Base-by-base conservation (phyloP, 208 protist genomes). In the Leishmania amazonensis region DNA sequence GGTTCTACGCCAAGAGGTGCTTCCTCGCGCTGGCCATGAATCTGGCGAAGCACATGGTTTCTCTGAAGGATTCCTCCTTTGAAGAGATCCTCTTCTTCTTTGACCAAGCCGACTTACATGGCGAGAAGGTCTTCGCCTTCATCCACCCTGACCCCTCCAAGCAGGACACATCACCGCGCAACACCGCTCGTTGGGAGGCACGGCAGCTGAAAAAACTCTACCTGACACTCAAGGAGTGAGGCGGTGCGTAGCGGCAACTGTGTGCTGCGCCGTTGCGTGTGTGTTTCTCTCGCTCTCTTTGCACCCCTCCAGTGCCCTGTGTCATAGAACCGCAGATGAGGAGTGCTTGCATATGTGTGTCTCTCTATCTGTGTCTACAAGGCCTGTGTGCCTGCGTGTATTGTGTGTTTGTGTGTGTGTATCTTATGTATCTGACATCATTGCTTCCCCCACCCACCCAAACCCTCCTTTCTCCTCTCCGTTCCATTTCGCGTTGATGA, bases 11-110 rank as follows among this genome's bases (percentile, higher is more conserved):
- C 8, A 99, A 99, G 89, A 91, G 97, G 28, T 99, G 98, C 81
- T 99, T 99, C 74, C 82, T 99, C 0, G 93, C 97, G 3, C 90
- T 99, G 40, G 89, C 94, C 4, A 99, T 99, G 93, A 93, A 94
- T 78, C 87, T 99, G n/a, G 97, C 98, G n/a, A 99, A 99, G 91
- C 98, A 99, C 86, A 99, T 99, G 98, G 96, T 99, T 19, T 93
- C 97, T 2, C 79, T 99, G 21, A 98, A 98, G 81, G 98, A 99
- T 85, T 85, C 83, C 4, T 97, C 96, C 13, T 96, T 98, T 76
- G 87, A 95, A 21, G 98, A 99, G 60, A 98, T 99, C 64, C 79
- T 99, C 53, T 77, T 82, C 42, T 99, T 99, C 87, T 96, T 99
- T 65, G 98, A 99, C 70, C 92, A 95, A 67, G 97, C 96, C 1